A percentile compares a stretch with the other conserved stretches of the same genome.
Conservation (phyloP, 2,329 filamentous ascomycete species). For the Blastomyces parvus region DNA sequence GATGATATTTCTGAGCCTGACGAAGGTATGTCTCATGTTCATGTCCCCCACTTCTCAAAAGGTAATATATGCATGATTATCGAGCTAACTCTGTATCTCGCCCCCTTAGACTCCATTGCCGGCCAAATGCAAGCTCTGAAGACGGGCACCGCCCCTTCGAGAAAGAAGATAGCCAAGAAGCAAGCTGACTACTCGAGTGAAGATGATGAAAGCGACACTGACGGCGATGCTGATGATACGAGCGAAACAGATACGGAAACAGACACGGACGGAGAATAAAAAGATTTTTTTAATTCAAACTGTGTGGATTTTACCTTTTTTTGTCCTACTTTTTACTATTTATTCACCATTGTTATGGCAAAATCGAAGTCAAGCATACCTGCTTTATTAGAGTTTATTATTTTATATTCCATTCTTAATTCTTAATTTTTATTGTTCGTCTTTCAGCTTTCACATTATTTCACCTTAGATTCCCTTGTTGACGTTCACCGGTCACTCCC, state of each 20-base stretch:
- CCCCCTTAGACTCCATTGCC: conserved; percentile 63
- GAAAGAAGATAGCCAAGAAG: conserved; percentile 51
- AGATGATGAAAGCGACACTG: conserved; percentile 51
- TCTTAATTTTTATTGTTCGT: neutral
- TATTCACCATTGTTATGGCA: neutral
- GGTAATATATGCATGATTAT: conserved; percentile 8
- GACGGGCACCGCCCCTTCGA: conserved; percentile 48
- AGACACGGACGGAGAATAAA: conserved; percentile 61
- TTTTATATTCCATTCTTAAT: neutral
- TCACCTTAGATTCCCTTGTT: neutral
- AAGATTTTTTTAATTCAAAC: neutral
- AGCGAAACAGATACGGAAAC: conserved; percentile 62
- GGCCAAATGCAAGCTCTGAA: conserved; percentile 86
- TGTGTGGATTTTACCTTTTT: neutral
- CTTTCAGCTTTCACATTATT: neutral
- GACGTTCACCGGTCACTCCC: neutral
- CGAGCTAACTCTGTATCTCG: conserved; percentile 21
- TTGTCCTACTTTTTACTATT: neutral
- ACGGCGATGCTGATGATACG: conserved; percentile 51
- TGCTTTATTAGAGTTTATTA: neutral
- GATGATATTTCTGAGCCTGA: conserved; percentile 98
- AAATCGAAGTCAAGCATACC: neutral
- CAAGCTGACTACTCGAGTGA: conserved; percentile 52
- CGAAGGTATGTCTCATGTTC: conserved; percentile 60
- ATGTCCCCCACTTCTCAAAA: conserved; percentile 9